These are phyloP conservation scores for Myxozyma sirexii DNA, from an alignment of 805 yeast species.

Conservation along the genomic window DNA sequence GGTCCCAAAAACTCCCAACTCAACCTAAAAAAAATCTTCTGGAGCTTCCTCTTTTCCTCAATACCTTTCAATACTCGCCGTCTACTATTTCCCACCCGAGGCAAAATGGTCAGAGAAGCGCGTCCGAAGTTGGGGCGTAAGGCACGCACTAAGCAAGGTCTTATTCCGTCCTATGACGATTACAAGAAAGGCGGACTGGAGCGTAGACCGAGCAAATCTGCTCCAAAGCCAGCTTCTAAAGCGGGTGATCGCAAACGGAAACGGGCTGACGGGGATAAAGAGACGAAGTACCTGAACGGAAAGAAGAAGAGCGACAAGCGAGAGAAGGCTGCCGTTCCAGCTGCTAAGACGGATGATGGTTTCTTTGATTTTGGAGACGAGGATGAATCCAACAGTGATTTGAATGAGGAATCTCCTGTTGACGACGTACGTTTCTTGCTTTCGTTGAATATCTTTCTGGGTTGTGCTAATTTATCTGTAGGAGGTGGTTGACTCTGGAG, in stretches of 20 bases:
- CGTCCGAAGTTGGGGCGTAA: constrained; percentile 76
- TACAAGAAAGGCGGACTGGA: constrained; percentile 57
- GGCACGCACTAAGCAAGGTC: constrained; percentile 89
- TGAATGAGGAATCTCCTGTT: constrained; percentile 32
- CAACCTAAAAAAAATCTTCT: not conserved
- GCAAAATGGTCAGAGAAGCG: constrained; percentile 13
- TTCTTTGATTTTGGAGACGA: constrained; percentile 34
- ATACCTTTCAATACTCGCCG: not conserved
- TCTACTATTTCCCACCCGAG: too few species aligned
- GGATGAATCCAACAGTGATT: constrained; percentile 46
- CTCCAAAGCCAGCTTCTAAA: not conserved
- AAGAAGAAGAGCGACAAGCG: constrained; percentile 10
- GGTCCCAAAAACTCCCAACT: not conserved
- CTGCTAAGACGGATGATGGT: constrained; percentile 45
- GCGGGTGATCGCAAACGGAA: constrained; percentile 5
- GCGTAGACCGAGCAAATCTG: constrained; percentile 39
- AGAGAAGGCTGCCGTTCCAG: constrained; percentile 37
- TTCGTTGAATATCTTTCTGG: not conserved
- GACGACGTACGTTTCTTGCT: not conserved
- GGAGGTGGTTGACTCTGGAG: constrained; percentile 62
- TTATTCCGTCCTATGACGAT: constrained; percentile 87
- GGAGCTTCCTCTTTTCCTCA: not conserved
- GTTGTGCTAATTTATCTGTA: not conserved
- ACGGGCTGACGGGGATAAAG: not conserved
- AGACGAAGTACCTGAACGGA: constrained; percentile 13